A percentile compares a stretch with the other conserved stretches of the same genome.
These are phyloP conservation scores for Magnolia kwangsiensis DNA, from an alignment of 164 flowering plant species.

Conservation along the genomic window DNA sequence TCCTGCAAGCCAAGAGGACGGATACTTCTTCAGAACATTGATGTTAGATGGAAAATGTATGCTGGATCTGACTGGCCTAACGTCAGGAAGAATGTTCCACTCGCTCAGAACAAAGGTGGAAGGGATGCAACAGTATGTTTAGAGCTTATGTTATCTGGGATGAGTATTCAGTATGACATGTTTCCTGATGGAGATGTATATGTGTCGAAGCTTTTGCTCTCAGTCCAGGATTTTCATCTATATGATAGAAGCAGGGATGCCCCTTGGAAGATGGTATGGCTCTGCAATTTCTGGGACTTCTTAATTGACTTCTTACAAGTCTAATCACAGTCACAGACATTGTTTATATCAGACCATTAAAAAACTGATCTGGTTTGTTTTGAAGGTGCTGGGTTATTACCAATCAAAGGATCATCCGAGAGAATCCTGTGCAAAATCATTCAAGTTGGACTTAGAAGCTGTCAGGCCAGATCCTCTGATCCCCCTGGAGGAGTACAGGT, in stretches of 20 bases:
- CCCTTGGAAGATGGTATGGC: slow-evolving; percentile 83
- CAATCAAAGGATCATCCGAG: slow-evolving; percentile 79
- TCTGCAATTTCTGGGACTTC: not conserved
- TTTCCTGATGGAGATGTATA: slow-evolving; percentile 60
- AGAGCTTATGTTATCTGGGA: slow-evolving; percentile 61
- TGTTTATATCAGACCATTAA: not conserved
- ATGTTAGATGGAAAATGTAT: slow-evolving; percentile 72
- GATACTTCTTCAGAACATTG: slow-evolving; percentile 54
- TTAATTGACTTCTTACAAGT: too few species aligned
- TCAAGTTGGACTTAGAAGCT: slow-evolving; percentile 76
- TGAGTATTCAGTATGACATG: slow-evolving; percentile 53
- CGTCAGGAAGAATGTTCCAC: slow-evolving; percentile 17
- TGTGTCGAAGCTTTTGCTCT: slow-evolving; percentile 59
- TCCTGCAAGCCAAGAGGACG: slow-evolving; percentile 43
- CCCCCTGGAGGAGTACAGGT: slow-evolving; percentile 96
- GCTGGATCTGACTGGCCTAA: slow-evolving; percentile 78
- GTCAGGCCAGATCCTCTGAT: slow-evolving; percentile 81
- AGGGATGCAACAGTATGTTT: slow-evolving; percentile 60
- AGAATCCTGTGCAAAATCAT: slow-evolving; percentile 71
- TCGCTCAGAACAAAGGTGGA: slow-evolving; percentile 20
- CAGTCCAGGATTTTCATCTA: slow-evolving; percentile 70
- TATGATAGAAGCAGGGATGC: slow-evolving; percentile 73
- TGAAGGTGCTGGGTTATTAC: slow-evolving; percentile 74
- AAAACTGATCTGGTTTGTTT: slow-evolving; percentile 12
- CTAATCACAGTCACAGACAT: not conserved